Conservation (phyloP, 2,329 filamentous ascomycete species). For the Claviceps pazoutovae region DNA sequence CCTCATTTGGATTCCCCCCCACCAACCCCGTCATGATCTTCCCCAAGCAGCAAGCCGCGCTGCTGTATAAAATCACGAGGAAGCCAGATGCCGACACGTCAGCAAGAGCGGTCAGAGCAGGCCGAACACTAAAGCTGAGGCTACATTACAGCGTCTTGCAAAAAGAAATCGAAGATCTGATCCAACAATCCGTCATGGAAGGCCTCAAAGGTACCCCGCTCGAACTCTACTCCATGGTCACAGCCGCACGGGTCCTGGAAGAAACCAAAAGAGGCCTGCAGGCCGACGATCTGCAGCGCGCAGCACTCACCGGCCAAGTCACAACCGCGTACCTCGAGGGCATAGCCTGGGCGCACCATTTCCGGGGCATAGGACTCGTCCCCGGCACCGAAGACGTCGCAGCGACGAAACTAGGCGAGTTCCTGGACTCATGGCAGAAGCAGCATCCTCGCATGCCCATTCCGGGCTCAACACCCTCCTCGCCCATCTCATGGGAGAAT, state of each 20-base stretch:
- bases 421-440: conserved; percentile 22
- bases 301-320: conserved; percentile 37
- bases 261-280: conserved; percentile 31
- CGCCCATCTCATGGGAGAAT: conserved; percentile 15
- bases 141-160: conserved; percentile 66
- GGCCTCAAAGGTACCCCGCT: conserved; percentile 27
- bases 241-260: conserved; percentile 29
- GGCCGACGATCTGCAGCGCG: conserved; percentile 39
- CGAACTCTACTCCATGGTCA: conserved; percentile 30
- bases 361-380: conserved; percentile 34
- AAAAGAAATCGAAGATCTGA: conserved; percentile 49
- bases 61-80: conserved; percentile 65
- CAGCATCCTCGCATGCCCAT: conserved; percentile 16
- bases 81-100: conserved; percentile 28
- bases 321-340: conserved; percentile 32
- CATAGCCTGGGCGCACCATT: conserved; percentile 33
- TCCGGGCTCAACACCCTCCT: background rate
- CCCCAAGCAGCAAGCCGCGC: conserved; percentile 63
- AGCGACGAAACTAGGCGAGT: conserved; percentile 11
- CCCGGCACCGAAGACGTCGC: conserved; percentile 21
- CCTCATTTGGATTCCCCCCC: conserved; percentile 43
- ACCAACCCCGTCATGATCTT: conserved; percentile 51
- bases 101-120: conserved; percentile 7
- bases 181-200: conserved; percentile 29
- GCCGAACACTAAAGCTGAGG: conserved; percentile 47